Conservation (phyloP, 176 grass and related monocot species). For the Leersia perrieri region DNA sequence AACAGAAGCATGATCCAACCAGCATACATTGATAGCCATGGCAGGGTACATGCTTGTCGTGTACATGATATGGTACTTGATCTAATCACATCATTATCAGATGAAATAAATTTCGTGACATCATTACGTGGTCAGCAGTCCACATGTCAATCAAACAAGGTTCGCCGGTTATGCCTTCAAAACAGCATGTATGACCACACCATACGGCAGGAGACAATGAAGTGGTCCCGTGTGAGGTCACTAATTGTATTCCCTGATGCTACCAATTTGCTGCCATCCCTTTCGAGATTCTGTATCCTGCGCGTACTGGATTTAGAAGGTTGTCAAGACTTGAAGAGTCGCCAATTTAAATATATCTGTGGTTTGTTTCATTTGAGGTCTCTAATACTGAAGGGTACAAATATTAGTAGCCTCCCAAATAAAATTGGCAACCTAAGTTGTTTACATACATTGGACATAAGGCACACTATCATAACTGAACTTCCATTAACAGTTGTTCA, state of each 20-base stretch:
- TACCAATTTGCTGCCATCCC: background rate
- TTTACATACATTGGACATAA: constrained; percentile 24
- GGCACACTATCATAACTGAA: background rate
- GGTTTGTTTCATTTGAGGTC: constrained; percentile 24
- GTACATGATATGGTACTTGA: constrained; percentile 34
- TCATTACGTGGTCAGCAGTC: background rate
- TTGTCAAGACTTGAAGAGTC: background rate
- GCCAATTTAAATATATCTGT: background rate
- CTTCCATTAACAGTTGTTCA: background rate
- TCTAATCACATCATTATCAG: constrained; percentile 26
- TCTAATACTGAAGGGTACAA: constrained; percentile 14
- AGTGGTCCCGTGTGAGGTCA: background rate
- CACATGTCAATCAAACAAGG: background rate
- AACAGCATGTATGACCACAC: background rate
- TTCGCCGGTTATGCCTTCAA: constrained; percentile 8
- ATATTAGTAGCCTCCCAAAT: background rate
- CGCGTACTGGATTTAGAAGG: constrained; percentile 18
- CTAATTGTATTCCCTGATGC: constrained; percentile 16
- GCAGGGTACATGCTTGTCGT: background rate
- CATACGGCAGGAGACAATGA: too few species aligned
- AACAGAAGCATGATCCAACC: constrained; percentile 36
- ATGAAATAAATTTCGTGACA: constrained; percentile 16
- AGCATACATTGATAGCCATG: background rate
- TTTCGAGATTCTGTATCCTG: constrained; percentile 13
- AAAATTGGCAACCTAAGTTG: background rate